phyloP scores from a whole-genome alignment of 495 filamentous ascomycete genomes.

The Penicillium taxi region DNA sequence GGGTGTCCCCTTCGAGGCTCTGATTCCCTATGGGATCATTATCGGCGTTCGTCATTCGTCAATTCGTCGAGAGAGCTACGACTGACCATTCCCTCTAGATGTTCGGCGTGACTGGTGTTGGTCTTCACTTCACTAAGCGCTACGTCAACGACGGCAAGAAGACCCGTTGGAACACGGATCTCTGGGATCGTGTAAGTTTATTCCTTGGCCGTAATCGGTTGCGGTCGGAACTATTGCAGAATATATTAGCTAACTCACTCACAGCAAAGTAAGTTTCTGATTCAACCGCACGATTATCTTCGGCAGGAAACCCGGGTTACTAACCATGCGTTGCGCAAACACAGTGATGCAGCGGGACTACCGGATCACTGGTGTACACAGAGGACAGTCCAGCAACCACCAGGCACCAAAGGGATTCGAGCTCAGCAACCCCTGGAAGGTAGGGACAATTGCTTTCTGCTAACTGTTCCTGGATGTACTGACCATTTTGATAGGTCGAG shows the following conservation, averaged over 20 bases:
- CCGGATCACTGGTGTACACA: constrained; percentile 72
- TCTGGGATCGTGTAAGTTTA: constrained; percentile 84
- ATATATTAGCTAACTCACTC: constrained; percentile 31
- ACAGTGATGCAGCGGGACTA: constrained; percentile 96
- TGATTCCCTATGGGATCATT: constrained; percentile 92
- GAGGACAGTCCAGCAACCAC: constrained; percentile 79
- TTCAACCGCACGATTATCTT: neutral
- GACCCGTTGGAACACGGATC: constrained; percentile 72
- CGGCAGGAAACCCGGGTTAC: neutral
- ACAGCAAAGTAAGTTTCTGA: constrained; percentile 64
- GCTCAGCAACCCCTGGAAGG: constrained; percentile 92
- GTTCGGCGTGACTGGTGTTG: constrained; percentile 77
- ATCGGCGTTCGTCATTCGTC: constrained; percentile 54
- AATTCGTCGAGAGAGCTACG: constrained; percentile 12
- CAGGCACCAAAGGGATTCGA: constrained; percentile 83
- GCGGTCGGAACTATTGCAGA: constrained; percentile 18
- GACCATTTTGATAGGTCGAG: constrained; percentile 25
- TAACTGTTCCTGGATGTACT: constrained; percentile 1
- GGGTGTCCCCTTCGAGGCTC: constrained; percentile 92
- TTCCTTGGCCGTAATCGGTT: constrained; percentile 24
- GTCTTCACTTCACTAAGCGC: constrained; percentile 62
- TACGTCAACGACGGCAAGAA: constrained; percentile 86
- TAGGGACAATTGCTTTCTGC: constrained; percentile 26
- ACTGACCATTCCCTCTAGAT: constrained; percentile 54
- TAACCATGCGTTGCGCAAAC: constrained; percentile 10